Percentiles rank a stretch among this genome's conserved stretches.
Conservation (phyloP, 2,329 filamentous ascomycete species). For the Anthostomella pinea region DNA sequence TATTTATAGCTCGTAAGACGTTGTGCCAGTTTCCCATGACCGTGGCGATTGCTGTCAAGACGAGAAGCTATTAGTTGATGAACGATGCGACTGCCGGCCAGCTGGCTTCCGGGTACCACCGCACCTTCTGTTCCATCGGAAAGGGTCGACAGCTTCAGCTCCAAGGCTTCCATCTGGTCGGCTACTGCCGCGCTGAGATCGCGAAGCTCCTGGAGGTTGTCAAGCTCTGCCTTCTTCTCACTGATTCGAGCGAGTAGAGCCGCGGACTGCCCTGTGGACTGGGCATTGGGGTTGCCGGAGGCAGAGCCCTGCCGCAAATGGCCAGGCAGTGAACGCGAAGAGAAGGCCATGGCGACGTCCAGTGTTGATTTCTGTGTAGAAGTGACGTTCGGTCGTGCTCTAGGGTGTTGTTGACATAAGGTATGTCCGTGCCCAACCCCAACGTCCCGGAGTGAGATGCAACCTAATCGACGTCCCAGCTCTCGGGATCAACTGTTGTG, state of each 20-base stretch:
- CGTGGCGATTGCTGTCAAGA: conserved; percentile 67
- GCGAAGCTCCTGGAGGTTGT: conserved; percentile 73
- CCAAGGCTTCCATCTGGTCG: conserved; percentile 77
- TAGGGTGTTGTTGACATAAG: too few species aligned
- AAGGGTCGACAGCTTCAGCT: conserved; percentile 73
- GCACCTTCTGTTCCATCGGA: conserved; percentile 79
- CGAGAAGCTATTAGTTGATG: conserved; percentile 16
- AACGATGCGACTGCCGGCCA: not conserved
- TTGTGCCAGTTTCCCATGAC: conserved; percentile 87
- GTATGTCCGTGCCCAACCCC: too few species aligned
- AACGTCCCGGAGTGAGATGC: too few species aligned
- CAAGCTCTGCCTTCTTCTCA: conserved; percentile 81
- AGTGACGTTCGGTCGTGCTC: conserved; percentile 1
- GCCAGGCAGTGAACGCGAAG: conserved; percentile 56
- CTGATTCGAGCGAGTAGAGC: conserved; percentile 72
- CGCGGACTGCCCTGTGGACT: conserved; percentile 60
- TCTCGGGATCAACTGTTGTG: too few species aligned
- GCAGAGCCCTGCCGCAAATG: conserved; percentile 64
- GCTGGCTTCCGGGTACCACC: conserved; percentile 9
- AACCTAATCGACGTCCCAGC: too few species aligned
- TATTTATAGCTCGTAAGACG: conserved; percentile 78
- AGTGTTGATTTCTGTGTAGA: too few species aligned
- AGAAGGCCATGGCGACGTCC: conserved; percentile 49
- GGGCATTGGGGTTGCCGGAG: conserved; percentile 39
- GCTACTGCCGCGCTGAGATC: conserved; percentile 77